Percentiles rank a stretch among this genome's conserved stretches.
These are phyloP conservation scores for Penicillium digitatum DNA, from an alignment of 2,329 filamentous ascomycete species.

Conservation along the genomic window DNA sequence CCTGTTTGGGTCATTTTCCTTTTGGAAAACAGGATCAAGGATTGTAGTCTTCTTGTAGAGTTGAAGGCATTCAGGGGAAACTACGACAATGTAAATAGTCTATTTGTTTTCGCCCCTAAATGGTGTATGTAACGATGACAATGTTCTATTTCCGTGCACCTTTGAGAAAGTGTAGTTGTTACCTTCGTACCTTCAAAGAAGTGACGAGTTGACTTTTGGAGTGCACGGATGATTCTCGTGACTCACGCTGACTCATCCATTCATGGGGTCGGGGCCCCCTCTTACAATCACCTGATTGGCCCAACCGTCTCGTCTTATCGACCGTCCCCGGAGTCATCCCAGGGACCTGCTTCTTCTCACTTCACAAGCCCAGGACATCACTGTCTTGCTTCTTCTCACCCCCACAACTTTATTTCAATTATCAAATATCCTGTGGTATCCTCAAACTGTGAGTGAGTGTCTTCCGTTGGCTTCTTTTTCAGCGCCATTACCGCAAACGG, in stretches of 20 bases:
- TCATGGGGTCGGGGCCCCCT: not conserved
- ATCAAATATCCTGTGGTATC: not conserved
- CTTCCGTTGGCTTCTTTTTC: not conserved
- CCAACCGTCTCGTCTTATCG: constrained; percentile 4
- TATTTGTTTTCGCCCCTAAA: no score
- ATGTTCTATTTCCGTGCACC: no score
- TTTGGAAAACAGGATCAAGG: no score
- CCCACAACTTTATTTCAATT: constrained; percentile 4
- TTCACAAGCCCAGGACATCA: constrained; percentile 11
- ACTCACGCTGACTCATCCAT: constrained; percentile 1
- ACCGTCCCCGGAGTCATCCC: constrained; percentile 5
- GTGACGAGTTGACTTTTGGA: no score
- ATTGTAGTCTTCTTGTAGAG: no score
- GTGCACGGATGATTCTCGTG: no score
- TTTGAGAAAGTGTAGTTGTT: no score
- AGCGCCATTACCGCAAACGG: not conserved
- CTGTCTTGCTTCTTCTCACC: constrained; percentile 9
- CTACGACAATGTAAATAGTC: no score
- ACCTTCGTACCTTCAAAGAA: no score
- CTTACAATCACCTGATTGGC: not conserved
- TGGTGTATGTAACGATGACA: no score
- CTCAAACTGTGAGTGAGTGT: not conserved
- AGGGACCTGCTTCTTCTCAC: constrained; percentile 15
- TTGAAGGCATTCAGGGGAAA: no score
- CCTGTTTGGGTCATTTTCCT: no score